Base-by-base conservation (phyloP, 306 rosid species). In the Citrullus mucosospermus region DNA sequence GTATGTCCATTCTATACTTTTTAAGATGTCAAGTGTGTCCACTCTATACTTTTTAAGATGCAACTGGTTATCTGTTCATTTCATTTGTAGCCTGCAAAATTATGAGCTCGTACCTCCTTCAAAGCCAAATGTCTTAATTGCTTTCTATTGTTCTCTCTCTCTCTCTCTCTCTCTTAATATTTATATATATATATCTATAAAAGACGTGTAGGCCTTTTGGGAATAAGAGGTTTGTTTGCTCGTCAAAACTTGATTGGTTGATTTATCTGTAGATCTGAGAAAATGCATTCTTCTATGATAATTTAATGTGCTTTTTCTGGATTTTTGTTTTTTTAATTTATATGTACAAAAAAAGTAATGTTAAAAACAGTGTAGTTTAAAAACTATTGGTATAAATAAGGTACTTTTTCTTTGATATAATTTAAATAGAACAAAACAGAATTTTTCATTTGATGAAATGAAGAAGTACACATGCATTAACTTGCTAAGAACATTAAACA, bases 1-100 rank as follows among this genome's bases (percentile, higher is more conserved):
- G 97, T 91, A 88, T 82, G 65, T 76, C 66, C 57, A 48, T 20
- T 69, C 69, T 83, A 63, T 36, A 20, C 80, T 66, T 34, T 25
- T 65, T 34, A 20, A 58, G 48, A 38, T 22, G 22, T 43, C 98
- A 95, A 97, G 97, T 91, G 87, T 82, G 65, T 76, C 66, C 57
- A 48, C 17, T 69, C 69, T 83, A 63, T 36, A 20, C 80, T 66
- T 34, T 25, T 65, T 34, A 20, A 58, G 48, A 38, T 22, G 22
- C 38, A 78, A 8, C 75, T 70, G 9, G 67, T 77, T 51, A 78
- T 58, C 77, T 78, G 55, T 11, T 34, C 28, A 25, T 22, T 80
- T 76, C 34, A 20, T 56, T 54, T 81, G 16, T 36, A 36, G 79
- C 44, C 20, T 48, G 41, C 6, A 73, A 46, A 25, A 15, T 44